Conservation (phyloP, 2,329 filamentous ascomycete species). For the Trichoderma sp. region DNA sequence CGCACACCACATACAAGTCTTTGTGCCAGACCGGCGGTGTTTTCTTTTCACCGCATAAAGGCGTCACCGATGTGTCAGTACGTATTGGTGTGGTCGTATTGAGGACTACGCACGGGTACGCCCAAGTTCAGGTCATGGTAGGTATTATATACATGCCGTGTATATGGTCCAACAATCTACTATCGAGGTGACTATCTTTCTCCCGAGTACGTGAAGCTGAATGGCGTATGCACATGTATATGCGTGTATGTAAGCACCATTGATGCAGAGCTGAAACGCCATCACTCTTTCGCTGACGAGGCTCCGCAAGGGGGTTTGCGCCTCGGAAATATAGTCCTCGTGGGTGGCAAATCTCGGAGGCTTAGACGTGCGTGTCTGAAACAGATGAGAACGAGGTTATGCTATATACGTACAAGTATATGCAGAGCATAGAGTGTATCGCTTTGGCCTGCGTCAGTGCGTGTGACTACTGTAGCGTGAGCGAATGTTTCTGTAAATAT, state of each 20-base stretch:
- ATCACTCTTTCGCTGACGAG: neutral
- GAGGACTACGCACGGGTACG: neutral
- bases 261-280: neutral
- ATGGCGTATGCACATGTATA: no score
- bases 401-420: neutral
- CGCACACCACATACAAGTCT: no score
- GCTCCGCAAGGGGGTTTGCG: slow-evolving; percentile 1
- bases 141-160: neutral
- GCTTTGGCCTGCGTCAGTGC: neutral
- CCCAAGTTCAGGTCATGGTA: neutral
- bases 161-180: neutral
- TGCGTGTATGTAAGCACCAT: neutral
- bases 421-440: slow-evolving; percentile 3
- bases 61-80: neutral
- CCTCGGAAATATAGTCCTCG: neutral
- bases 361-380: slow-evolving; percentile 2
- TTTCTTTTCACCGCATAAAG: no score
- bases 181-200: neutral
- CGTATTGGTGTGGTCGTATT: neutral
- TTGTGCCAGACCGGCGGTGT: no score
- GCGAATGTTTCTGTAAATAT: neutral
- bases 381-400: neutral
- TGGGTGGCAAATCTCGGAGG: neutral
- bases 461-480: neutral
- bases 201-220: neutral